phyloP scores from a whole-genome alignment of 2,329 filamentous ascomycete species.

The Fusarium tuaranense region DNA sequence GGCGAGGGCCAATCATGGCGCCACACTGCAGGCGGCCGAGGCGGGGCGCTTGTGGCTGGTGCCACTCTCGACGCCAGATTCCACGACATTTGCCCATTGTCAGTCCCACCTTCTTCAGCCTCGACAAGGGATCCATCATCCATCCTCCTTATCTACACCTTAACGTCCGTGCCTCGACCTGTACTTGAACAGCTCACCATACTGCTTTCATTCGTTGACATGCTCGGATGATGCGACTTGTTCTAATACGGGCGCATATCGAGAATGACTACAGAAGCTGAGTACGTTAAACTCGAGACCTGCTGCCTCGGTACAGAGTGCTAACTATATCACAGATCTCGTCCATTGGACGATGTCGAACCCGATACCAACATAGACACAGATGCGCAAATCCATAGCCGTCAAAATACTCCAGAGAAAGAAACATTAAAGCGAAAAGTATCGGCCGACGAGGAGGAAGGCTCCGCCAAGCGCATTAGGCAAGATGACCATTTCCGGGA shows the following conservation, averaged over 20 bases:
- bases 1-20: slow-evolving; percentile 37
- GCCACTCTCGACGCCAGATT: slow-evolving; percentile 16
- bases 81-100: slow-evolving; percentile 15
- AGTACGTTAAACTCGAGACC: slow-evolving; percentile 29
- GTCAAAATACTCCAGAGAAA: slow-evolving; percentile 7
- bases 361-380: slow-evolving; percentile 6
- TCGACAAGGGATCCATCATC: slow-evolving; percentile 36
- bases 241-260: neutral
- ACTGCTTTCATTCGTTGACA: neutral
- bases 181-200: neutral
- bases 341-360: slow-evolving; percentile 23
- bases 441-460: slow-evolving; percentile 32
- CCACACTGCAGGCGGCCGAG: neutral
- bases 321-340: slow-evolving; percentile 37
- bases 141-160: slow-evolving; percentile 6
- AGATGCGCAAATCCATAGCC: slow-evolving; percentile 3
- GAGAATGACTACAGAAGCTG: slow-evolving; percentile 36
- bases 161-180: slow-evolving; percentile 1
- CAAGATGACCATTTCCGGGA: slow-evolving; percentile 36
- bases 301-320: slow-evolving; percentile 6
- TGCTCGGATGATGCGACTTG: neutral
- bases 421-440: slow-evolving; percentile 47
- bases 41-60: slow-evolving; percentile 32
- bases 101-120: slow-evolving; percentile 45
- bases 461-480: slow-evolving; percentile 43